phyloP scores from a whole-genome alignment of 2,329 filamentous ascomycete genomes.

The Claviceps sp. region DNA sequence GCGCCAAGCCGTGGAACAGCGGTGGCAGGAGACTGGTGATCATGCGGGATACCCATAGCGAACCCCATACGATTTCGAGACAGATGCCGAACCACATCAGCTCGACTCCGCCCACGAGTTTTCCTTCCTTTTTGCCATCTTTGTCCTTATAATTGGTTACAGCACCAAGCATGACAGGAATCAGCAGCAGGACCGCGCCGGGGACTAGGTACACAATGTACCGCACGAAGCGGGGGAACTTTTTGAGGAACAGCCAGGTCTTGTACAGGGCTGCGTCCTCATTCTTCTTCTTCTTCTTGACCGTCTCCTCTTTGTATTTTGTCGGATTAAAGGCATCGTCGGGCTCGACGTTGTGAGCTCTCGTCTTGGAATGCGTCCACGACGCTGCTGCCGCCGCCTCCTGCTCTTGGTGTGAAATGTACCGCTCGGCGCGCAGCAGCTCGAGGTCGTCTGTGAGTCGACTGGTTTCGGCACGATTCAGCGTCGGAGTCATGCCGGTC shows the following conservation, averaged over 20 bases:
- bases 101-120: constrained; percentile 48
- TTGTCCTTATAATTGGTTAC: no score
- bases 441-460: constrained; percentile 36
- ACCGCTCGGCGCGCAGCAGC: constrained; percentile 31
- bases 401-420: constrained; percentile 30
- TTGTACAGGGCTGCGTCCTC: constrained; percentile 23
- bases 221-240: constrained; percentile 35
- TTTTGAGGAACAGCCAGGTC: constrained; percentile 31
- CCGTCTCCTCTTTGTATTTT: constrained; percentile 12
- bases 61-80: constrained; percentile 87
- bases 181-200: constrained; percentile 28
- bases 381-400: constrained; percentile 11
- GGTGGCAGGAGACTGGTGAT: constrained; percentile 36
- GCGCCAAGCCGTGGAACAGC: constrained; percentile 41
- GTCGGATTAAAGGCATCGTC: constrained; percentile 34
- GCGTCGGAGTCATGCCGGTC: constrained; percentile 11
- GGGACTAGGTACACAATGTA: constrained; percentile 36
- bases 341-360: constrained; percentile 22
- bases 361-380: constrained; percentile 14
- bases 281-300: constrained; percentile 20
- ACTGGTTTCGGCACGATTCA: constrained; percentile 20
- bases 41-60: constrained; percentile 64
- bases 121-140: no score
- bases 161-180: constrained; percentile 31
- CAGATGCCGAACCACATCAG: constrained; percentile 90